These are phyloP conservation scores for Quaeritorhiza haematococci DNA, from an alignment of 371 early-diverging fungal genomes.

Conservation along the genomic window DNA sequence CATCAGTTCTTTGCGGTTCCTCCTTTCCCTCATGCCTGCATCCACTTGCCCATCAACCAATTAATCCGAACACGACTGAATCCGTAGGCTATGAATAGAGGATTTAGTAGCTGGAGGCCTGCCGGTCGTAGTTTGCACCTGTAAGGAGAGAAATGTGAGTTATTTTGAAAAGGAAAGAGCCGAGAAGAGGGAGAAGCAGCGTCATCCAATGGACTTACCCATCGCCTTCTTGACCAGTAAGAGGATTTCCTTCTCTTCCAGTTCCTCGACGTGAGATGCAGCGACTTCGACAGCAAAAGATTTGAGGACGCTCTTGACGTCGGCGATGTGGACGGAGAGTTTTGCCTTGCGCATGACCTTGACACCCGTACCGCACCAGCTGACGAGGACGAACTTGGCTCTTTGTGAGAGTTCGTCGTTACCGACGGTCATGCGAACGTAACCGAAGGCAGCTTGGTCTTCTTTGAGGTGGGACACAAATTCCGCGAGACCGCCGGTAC, in stretches of 20 bases:
- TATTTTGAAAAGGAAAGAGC: neutral
- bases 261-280: slow-evolving; percentile 47
- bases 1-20: no score
- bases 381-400: slow-evolving; percentile 44
- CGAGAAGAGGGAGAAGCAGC: neutral
- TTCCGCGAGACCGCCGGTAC: slow-evolving; percentile 67
- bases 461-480: slow-evolving; percentile 55
- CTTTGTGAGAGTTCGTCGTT: slow-evolving; percentile 71
- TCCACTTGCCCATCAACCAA: slow-evolving; percentile 60
- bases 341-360: slow-evolving; percentile 83
- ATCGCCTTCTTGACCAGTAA: slow-evolving; percentile 40
- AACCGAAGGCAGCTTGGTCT: slow-evolving; percentile 76
- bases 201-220: neutral
- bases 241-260: slow-evolving; percentile 28
- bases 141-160: slow-evolving; percentile 2
- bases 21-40: neutral
- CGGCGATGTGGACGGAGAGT: slow-evolving; percentile 72
- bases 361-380: slow-evolving; percentile 78
- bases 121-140: slow-evolving; percentile 41
- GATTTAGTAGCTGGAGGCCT: neutral
- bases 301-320: slow-evolving; percentile 68
- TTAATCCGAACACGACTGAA: neutral
- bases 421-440: slow-evolving; percentile 67
- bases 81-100: neutral
- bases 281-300: slow-evolving; percentile 71